phyloP scores from a whole-genome alignment of 1,284 basidiomycete species.

The Wallemia mellicola region DNA sequence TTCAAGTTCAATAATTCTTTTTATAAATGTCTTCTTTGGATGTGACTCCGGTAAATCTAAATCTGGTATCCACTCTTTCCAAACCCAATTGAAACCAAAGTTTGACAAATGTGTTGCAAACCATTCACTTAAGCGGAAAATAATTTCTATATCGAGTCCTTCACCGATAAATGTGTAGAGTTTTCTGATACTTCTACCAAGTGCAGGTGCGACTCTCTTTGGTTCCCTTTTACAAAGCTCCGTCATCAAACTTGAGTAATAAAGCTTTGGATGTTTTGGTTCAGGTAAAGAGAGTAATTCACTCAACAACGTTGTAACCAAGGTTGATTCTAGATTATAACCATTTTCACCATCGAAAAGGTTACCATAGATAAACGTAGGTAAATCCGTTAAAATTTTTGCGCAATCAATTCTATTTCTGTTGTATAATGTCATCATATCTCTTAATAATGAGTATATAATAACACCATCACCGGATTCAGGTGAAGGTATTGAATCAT shows the following conservation, averaged over 20 bases:
- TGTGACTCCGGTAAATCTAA: constrained; percentile 37
- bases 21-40: constrained; percentile 60
- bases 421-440: neutral
- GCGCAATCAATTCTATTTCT: neutral
- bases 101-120: constrained; percentile 89
- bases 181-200: constrained; percentile 76
- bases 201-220: constrained; percentile 68
- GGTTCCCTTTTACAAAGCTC: constrained; percentile 83
- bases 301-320: constrained; percentile 30
- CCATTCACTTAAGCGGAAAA: constrained; percentile 67
- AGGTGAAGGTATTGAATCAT: neutral
- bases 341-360: neutral
- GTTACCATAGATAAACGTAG: neutral
- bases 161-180: constrained; percentile 36
- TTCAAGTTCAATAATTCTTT: constrained; percentile 65
- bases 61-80: constrained; percentile 96
- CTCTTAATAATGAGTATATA: neutral
- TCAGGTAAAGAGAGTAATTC: constrained; percentile 46
- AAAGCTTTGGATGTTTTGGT: constrained; percentile 44
- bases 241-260: constrained; percentile 64
- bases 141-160: constrained; percentile 55
- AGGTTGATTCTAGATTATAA: constrained; percentile 1
- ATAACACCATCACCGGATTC: neutral
- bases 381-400: neutral
- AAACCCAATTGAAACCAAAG: constrained; percentile 97